A percentile compares a stretch with the other conserved stretches of the same genome.
These are phyloP conservation scores for Orychophragmus violaceus DNA, from an alignment of 345 rosid species.

Conservation along the genomic window DNA sequence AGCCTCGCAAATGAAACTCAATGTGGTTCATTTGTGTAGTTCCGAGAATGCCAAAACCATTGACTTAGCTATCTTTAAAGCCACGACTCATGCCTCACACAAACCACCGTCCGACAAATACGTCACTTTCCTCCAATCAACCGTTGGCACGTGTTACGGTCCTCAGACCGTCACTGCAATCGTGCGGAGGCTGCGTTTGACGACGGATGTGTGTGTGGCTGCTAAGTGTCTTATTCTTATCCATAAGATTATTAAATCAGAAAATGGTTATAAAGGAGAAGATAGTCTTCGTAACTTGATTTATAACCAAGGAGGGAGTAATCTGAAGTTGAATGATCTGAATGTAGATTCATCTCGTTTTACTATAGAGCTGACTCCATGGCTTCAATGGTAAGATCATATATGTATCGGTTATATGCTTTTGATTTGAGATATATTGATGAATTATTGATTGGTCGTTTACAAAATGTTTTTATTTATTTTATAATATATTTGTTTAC, in stretches of 20 bases:
- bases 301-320: not conserved
- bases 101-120: constrained; percentile 4
- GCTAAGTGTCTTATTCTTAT: constrained; percentile 23
- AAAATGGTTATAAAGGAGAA: not conserved
- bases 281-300: not conserved
- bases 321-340: constrained; percentile 8
- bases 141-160: constrained; percentile 10
- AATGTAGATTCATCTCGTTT: constrained; percentile 6
- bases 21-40: constrained; percentile 19
- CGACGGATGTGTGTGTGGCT: constrained; percentile 12
- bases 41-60: constrained; percentile 18
- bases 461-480: not conserved
- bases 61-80: constrained; percentile 19
- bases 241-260: constrained; percentile 5
- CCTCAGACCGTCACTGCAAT: not conserved
- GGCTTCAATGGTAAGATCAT: constrained; percentile 16
- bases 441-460: not conserved
- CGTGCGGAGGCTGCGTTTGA: constrained; percentile 3
- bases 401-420: not conserved
- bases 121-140: constrained; percentile 10
- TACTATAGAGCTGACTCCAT: constrained; percentile 11
- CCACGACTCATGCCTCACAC: constrained; percentile 22
- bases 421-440: not conserved
- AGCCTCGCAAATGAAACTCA: constrained; percentile 21
- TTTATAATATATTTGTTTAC: not conserved